These are phyloP conservation scores for Geranomyces michiganensis DNA, from an alignment of 192 early-diverging fungal species.

Conservation along the genomic window DNA sequence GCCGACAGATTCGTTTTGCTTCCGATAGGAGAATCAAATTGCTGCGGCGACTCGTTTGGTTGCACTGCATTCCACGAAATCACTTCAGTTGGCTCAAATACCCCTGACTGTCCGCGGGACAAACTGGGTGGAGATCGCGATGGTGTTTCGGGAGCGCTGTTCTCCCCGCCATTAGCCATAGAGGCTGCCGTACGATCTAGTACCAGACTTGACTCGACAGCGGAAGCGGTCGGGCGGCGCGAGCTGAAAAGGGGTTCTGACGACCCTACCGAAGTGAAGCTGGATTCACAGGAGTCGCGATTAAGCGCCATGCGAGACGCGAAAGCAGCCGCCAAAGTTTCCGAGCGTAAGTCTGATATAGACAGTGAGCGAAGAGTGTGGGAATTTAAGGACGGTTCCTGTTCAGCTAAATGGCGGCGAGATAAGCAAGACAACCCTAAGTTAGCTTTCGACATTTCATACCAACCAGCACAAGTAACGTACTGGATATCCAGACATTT, in stretches of 20 bases:
- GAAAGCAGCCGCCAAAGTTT: neutral
- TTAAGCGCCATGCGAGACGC: neutral
- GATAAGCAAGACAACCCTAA: neutral
- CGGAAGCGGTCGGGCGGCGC: too few species aligned
- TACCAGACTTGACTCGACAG: neutral
- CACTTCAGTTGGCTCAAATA: slow-evolving; percentile 18
- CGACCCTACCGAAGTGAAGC: slow-evolving; percentile 6
- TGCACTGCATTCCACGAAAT: slow-evolving; percentile 31
- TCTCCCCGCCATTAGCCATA: neutral
- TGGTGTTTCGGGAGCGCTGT: neutral
- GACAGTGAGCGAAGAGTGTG: slow-evolving; percentile 9
- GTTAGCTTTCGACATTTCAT: neutral
- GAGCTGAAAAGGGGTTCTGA: too few species aligned
- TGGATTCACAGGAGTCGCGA: neutral
- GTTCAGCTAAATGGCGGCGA: neutral
- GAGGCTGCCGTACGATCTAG: neutral
- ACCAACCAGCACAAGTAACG: neutral
- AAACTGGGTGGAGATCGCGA: neutral
- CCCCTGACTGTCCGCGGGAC: neutral
- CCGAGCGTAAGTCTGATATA: slow-evolving; percentile 21
- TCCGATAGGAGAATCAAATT: slow-evolving; percentile 16
- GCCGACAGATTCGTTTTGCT: neutral
- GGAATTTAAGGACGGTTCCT: neutral
- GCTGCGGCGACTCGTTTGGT: neutral
- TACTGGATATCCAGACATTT: neutral